Evolutionary conservation across 768 basidiomycete genomes (phyloP), one percentile per base, ranked within the genome.

Genomic region (Tricholoma hemisulphureum): DNA sequence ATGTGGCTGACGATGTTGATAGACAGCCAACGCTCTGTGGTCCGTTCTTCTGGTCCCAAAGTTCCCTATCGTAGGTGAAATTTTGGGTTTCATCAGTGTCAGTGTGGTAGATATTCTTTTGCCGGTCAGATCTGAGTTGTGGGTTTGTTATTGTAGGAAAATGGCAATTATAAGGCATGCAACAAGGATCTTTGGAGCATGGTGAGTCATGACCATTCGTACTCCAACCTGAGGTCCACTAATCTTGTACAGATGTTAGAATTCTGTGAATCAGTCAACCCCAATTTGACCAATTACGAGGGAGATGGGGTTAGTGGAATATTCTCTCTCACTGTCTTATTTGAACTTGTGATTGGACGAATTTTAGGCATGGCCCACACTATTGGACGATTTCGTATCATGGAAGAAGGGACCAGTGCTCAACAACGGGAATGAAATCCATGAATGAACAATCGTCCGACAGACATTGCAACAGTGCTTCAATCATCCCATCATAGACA

Each of bases 181-280:
- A 93, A 91, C 70, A 90, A 90, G 66, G 92, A 95, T 71, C 73
- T 93, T 8, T 95, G 92, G 92, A 82, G 72, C 56, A 93, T 93
- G 91, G 91, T 89, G 58, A 13, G 79, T 73, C 29, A 16, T n/a
- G 16, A 18, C 46, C 13, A 16, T 61, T 14, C 2, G 31, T 26
- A 52, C 23, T 43, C 34, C 53, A 49, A 18, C 23, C 1, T 56
- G 35, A 53, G 28, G n/a, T n/a, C 10, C 32, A 52, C 46, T 60
- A 48, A 48, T 59, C 52, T 23, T 37, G 26, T 54, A 6, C 66
- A 92, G 89, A 85, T 89, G 74, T 77, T 86, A 37, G 91, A 92
- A 66, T 94, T 94, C 66, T 88, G 85, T 61, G 77, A 78, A 60
- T 82, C 82, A 2, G 78, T 92, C 21, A 74, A 80, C 13, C 79